phyloP scores from a whole-genome alignment of 2,329 filamentous ascomycete genomes.

The Botryosphaeria dothidea region DNA sequence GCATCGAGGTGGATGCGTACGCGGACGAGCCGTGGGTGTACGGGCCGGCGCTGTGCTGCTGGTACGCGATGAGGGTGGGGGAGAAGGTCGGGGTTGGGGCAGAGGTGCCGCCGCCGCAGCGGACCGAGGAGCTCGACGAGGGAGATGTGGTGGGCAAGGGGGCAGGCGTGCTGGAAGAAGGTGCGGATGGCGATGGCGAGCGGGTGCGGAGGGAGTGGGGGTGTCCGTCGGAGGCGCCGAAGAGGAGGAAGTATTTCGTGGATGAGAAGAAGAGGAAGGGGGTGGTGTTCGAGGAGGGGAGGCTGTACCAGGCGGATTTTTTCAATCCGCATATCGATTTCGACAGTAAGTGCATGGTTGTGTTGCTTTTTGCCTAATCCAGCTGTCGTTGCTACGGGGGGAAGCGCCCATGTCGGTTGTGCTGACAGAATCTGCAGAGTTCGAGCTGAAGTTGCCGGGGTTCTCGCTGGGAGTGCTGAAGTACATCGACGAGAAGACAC shows the following conservation, averaged over 20 bases:
- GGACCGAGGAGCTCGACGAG: constrained; percentile 27
- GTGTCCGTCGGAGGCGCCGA: constrained; percentile 42
- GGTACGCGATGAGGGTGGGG: constrained; percentile 36
- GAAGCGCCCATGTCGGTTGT: not conserved
- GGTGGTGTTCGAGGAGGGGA: constrained; percentile 46
- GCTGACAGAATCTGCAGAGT: constrained; percentile 28
- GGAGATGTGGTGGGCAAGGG: not conserved
- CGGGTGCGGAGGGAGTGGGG: constrained; percentile 30
- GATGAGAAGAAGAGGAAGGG: constrained; percentile 22
- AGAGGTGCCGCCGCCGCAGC: constrained; percentile 14
- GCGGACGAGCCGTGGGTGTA: constrained; percentile 40
- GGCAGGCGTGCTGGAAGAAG: constrained; percentile 39
- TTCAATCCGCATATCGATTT: constrained; percentile 53
- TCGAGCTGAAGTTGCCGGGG: constrained; percentile 46
- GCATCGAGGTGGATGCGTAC: constrained; percentile 38
- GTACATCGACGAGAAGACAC: constrained; percentile 51
- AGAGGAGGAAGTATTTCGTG: constrained; percentile 48
- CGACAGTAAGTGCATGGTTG: constrained; percentile 28
- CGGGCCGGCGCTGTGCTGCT: constrained; percentile 36
- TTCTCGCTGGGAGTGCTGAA: constrained; percentile 47
- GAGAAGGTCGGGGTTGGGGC: constrained; percentile 20
- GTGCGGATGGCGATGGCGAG: constrained; percentile 39
- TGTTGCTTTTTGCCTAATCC: not conserved
- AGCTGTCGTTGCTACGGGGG: not conserved
- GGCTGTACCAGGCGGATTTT: constrained; percentile 49